Conservation (phyloP, 169 alveolate species). For the Sarcocystis neurona region DNA sequence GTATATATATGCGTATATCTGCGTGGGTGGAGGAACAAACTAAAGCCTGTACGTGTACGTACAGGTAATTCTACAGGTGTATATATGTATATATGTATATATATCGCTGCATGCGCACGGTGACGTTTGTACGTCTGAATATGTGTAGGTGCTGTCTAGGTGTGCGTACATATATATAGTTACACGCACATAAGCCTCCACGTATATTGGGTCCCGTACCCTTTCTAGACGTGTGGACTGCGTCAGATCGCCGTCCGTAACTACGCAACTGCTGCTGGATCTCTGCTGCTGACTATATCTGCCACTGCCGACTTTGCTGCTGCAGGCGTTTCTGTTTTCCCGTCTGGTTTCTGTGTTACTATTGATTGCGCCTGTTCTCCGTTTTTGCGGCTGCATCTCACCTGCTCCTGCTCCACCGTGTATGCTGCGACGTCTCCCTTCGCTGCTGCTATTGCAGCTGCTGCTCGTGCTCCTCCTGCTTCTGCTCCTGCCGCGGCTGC, state of each 20-base stretch:
- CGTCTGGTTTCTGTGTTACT: not conserved
- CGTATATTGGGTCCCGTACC: no score
- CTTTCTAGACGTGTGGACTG: not conserved
- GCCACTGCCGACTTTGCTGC: not conserved
- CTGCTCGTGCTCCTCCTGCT: conserved; percentile 10
- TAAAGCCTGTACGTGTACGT: no score
- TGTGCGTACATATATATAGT: no score
- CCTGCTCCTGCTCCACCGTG: not conserved
- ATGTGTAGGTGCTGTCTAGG: no score
- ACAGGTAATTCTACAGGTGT: not conserved
- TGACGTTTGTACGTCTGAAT: not conserved
- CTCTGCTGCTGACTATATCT: not conserved
- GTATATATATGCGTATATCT: not conserved
- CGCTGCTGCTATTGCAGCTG: not conserved
- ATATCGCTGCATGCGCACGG: not conserved
- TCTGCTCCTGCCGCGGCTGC: not conserved
- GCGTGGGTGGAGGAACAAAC: no score
- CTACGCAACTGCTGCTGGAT: not conserved
- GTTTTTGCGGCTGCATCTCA: not conserved
- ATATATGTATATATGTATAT: not conserved
- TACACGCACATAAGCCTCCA: no score
- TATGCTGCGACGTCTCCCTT: not conserved
- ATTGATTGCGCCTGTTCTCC: not conserved
- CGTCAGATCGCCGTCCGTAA: not conserved
- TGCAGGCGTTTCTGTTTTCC: not conserved